Evolutionary conservation across 2,329 filamentous ascomycete species (phyloP), one percentile per base, ranked within the genome.

Genomic region (Microdochium trichocladiopsis): DNA sequence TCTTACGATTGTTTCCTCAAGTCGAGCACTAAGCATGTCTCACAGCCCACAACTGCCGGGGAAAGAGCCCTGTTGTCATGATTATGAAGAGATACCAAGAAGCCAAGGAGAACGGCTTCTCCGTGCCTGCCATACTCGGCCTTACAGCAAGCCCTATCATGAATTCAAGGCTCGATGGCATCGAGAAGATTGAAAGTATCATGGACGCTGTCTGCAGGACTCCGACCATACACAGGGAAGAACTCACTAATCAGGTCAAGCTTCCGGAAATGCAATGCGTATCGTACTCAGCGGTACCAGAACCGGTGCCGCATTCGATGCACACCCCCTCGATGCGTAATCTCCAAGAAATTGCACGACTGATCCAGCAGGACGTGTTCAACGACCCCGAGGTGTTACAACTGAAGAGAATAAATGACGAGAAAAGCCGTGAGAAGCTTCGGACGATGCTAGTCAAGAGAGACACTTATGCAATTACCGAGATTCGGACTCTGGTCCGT

Each of bases 111-210:
- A 56, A 52, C 2, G 74, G 72, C 0, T 54, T 65, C 0, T 49
- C 60, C 0, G 66, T 82, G 1, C 91, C 91, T 0, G 73, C 76
- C 21, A 85, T 96, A 25, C 72, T 96, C 4, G 91, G 90, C 0
- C 73, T 96, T 23, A 92, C 87, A 6, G 91, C 91, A 1, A 95
- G 88, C 55, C 90, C 90, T 0, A 78, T 89, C 3, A 82, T 86
- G 57, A 80, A 75, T 52, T 81, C 78, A 1, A 77, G 77, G 16
- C 64, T 76, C 1, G 68, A 72, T 1, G 77, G 77, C 33, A 72
- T 93, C 14, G 70, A 79, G 66, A 63, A 66, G 4, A 77, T 95
- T 6, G 90, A 95, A 63, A 57, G 65, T 2, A 88, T 87, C 41
- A 71, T 96, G 45, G 78, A 91, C 63, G 80, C 89, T 1, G 72